Evolutionary conservation across 2,329 filamentous ascomycete genomes (phyloP).

Genomic region (Fusarium xylarioides): DNA sequence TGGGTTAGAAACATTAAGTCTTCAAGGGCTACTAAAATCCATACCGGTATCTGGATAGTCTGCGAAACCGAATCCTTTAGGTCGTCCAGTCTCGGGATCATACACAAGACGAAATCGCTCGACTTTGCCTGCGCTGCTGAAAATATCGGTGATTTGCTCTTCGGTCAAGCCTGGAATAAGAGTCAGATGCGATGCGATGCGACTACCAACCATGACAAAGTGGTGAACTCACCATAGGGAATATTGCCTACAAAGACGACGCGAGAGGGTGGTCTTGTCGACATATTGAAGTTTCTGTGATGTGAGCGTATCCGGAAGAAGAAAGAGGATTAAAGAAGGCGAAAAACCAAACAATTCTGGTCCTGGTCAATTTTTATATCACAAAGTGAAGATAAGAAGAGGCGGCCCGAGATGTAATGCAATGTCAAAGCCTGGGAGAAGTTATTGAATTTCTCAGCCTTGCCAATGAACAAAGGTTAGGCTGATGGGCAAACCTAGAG

Average conservation of each 20-base stretch:
- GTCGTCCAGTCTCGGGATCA: conserved; percentile 92
- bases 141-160: conserved; percentile 94
- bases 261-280: conserved; percentile 76
- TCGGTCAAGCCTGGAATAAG: conserved; percentile 81
- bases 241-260: conserved; percentile 89
- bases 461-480: conserved; percentile 32
- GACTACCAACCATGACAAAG: not conserved
- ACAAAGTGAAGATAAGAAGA: not conserved
- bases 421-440: conserved; percentile 17
- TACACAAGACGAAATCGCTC: conserved; percentile 93
- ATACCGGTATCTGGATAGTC: conserved; percentile 92
- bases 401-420: conserved; percentile 2
- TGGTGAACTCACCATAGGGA: conserved; percentile 71
- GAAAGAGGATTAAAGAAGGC: not conserved
- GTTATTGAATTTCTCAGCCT: conserved; percentile 40
- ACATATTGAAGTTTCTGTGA: conserved; percentile 58
- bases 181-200: conserved; percentile 33
- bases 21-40: conserved; percentile 5
- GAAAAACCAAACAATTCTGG: not conserved
- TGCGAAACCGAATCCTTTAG: conserved; percentile 96
- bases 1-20: conserved; percentile 24
- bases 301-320: not conserved
- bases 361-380: not conserved
- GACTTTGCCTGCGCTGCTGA: conserved; percentile 88
- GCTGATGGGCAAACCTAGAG: conserved; percentile 27